Evolutionary conservation across 2,329 filamentous ascomycete genomes (phyloP).

Genomic region (Dothideomycetidae sp.): DNA sequence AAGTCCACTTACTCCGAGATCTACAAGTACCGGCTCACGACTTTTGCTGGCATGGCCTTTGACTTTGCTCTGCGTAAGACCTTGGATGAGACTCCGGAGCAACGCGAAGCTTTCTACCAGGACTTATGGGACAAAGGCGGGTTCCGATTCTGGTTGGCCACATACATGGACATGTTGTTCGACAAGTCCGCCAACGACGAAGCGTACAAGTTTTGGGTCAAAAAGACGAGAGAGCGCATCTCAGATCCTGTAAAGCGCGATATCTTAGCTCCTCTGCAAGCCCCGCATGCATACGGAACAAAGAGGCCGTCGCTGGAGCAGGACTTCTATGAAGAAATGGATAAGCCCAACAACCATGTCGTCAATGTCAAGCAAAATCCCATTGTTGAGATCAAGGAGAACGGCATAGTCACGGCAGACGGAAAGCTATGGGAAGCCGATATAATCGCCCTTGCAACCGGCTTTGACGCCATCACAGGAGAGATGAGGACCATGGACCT

Average conservation of each 20-base stretch:
- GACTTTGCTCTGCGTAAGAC: conserved; percentile 41
- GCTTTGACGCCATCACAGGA: conserved; percentile 33
- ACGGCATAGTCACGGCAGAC: conserved; percentile 29
- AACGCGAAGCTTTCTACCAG: conserved; percentile 31
- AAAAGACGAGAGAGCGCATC: conserved; percentile 30
- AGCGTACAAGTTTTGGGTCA: conserved; percentile 35
- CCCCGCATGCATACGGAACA: conserved; percentile 32
- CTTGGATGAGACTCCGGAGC: conserved; percentile 30
- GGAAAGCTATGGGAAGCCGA: conserved; percentile 31
- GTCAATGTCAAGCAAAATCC: conserved; percentile 31
- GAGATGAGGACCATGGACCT: conserved; percentile 30
- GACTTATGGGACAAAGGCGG: conserved; percentile 27
- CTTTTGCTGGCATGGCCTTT: conserved; percentile 46
- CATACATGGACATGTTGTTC: conserved; percentile 28
- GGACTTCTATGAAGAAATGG: conserved; percentile 33
- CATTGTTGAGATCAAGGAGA: conserved; percentile 29
- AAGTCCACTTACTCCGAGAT: conserved; percentile 32
- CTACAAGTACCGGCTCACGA: conserved; percentile 38
- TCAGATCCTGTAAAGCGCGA: conserved; percentile 31
- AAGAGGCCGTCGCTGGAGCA: conserved; percentile 35
- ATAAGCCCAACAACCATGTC: conserved; percentile 29
- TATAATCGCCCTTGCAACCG: conserved; percentile 33
- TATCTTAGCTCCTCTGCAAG: conserved; percentile 31
- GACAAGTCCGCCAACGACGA: conserved; percentile 29
- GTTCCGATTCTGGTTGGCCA: conserved; percentile 30